Base-by-base conservation (phyloP, 352 stramenopile genomes). In the Phytophthora pistaciae region DNA sequence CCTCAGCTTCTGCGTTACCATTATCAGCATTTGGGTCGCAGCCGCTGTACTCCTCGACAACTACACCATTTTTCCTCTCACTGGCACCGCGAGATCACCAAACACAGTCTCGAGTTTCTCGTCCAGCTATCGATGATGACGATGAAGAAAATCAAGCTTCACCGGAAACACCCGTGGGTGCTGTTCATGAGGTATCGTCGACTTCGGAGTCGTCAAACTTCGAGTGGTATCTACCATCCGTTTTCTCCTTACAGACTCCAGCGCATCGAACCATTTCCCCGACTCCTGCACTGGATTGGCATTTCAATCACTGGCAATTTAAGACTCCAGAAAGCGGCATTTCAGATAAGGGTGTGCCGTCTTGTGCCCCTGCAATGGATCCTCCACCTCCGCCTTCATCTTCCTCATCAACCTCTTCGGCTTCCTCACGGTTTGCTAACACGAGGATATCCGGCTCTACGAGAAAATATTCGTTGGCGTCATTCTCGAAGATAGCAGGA, bases 231-330 rank as follows among this genome's bases (percentile, higher is more conserved):
- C 64, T 95, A 18, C 88, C 86, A 3, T 91, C 88, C 8, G 70
- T 94, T 13, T 92, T 95, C 54, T 91, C 84, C 0, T 88, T 88
- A 16, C 84, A 91, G 62, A 85, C 84, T 10, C 88, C 88, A 27
- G 74, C 76, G 14, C 67, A 82, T 6, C 86, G 85, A 38, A 85
- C 75, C 1, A 77, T 78, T 52, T 89, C 80, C 9, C 79, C 76
- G 8, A 68, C 74, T 6, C 89, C 88, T 55, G 81, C 80, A 8
- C 74, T 94, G 23, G 88, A 95, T 53, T 95, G 88, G 88, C 84
- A 95, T 77, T 95, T 94, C 48, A 75, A 91, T 53, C 75, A 87
- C 42, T 93, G 75, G 75, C 71, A 82, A n/a, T 79, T 77, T 16
- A 82, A 77, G 64, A 27, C 66, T 56, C 48, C 63, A 13, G 71